A percentile compares a stretch with the other conserved stretches of the same genome.
phyloP scores from a whole-genome alignment of 192 early-diverging fungal species.

The Dissophora ornata region DNA sequence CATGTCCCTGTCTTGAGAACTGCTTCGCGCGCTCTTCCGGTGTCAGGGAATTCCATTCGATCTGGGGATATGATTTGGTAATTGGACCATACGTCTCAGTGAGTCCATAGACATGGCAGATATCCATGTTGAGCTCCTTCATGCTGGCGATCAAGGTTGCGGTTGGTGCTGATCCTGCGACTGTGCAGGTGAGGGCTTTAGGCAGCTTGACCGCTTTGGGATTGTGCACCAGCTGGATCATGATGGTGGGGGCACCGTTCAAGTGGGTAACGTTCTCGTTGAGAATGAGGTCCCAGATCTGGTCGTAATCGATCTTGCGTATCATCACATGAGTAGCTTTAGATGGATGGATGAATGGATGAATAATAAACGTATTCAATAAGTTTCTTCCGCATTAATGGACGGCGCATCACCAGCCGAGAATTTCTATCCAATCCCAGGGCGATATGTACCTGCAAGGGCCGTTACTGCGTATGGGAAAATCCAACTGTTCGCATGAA shows the following conservation, averaged over 20 bases:
- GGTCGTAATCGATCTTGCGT: conserved; percentile 65
- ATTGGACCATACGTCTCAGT: conserved; percentile 71
- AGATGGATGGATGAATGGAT: no score
- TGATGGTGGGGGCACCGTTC: conserved; percentile 69
- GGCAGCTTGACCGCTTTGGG: conserved; percentile 51
- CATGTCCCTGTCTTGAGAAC: conserved; percentile 65
- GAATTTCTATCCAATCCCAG: no score
- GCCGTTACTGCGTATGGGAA: conserved; percentile 52
- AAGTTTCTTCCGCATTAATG: no score
- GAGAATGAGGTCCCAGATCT: conserved; percentile 62
- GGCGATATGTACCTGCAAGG: conserved; percentile 46
- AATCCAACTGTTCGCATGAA: conserved; percentile 64
- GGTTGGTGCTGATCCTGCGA: conserved; percentile 64
- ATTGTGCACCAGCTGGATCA: conserved; percentile 64
- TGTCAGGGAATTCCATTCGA: conserved; percentile 36
- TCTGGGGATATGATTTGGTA: conserved; percentile 53
- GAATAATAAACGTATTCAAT: no score
- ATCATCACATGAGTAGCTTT: conserved; percentile 61
- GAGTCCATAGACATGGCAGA: conserved; percentile 71
- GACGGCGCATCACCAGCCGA: no score
- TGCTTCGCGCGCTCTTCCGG: conserved; percentile 48
- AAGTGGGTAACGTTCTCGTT: conserved; percentile 65
- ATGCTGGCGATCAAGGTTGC: conserved; percentile 61
- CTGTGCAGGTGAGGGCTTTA: conserved; percentile 47
- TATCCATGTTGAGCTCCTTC: conserved; percentile 62